Base-by-base conservation (phyloP, 805 yeast species). In the Phaffomyces thermotolerans region DNA sequence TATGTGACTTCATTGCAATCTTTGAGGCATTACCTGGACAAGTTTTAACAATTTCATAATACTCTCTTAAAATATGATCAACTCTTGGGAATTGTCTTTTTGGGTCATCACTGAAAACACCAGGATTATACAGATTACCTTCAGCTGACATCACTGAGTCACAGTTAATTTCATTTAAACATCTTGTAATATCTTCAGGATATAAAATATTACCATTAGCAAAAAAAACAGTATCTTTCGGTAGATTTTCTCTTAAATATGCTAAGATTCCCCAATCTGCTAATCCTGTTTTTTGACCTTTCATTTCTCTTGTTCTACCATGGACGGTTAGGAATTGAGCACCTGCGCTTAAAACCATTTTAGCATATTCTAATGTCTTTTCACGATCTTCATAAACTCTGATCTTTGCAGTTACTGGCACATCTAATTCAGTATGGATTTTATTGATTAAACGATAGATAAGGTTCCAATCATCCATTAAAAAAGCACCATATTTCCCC, bases 141-240 rank as follows among this genome's bases (percentile, higher is more conserved):
- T 93, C 99, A 1, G 99, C 99, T 35, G 95, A 81, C 99, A 93
- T 93, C 15, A 93, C 93, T 0, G 89, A 96, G 64, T 93, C 97
- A 50, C 93, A 84, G 1, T 66, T 67, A 5, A 87, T 78, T 8
- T 67, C 73, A 2, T 70, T 71, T 36, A 78, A 59, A 60, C 96
- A 84, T 48, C 93, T 71, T 1, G 71, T 70, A 22, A 91, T 68
- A 60, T 93, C 98, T 36, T 81, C 84, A 0, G 95, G 86, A 56
- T 93, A 93, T 37, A 93, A 65, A n/a, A 93, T 77, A 63, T 93
- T 93, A 6, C 99, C 99, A 61, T 93, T 93, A 36, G 96, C 87
- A 57, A 93, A 85, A 52, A 93, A 82, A 0, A 93, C 97, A 2
- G 91, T 88, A 39, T 81, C 93, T 36, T 58, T 50, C 0, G 91